These are phyloP conservation scores for Stagonosporopsis chrysanthemi DNA, from an alignment of 2,329 filamentous ascomycete genomes.

Conservation along the genomic window DNA sequence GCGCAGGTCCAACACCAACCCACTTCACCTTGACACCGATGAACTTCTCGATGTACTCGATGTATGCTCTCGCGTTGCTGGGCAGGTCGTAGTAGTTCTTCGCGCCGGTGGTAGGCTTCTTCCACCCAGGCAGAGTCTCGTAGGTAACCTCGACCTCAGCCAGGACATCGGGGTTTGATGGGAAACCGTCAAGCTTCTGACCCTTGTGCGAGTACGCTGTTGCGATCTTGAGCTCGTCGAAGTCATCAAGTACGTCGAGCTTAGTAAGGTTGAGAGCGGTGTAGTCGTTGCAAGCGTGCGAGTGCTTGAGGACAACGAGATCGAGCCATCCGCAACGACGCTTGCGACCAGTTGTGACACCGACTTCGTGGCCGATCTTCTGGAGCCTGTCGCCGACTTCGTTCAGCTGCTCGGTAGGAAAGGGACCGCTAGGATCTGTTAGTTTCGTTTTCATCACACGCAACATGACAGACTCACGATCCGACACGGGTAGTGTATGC, in stretches of 20 bases:
- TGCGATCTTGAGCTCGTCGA: slow-evolving; percentile 77
- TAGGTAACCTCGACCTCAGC: slow-evolving; percentile 70
- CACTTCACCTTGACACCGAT: slow-evolving; percentile 69
- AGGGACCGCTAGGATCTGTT: slow-evolving; percentile 62
- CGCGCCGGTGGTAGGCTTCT: slow-evolving; percentile 66
- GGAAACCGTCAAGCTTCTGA: slow-evolving; percentile 67
- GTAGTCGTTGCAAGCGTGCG: slow-evolving; percentile 71
- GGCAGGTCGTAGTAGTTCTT: slow-evolving; percentile 70
- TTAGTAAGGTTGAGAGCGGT: slow-evolving; percentile 70
- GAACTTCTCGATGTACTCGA: slow-evolving; percentile 72
- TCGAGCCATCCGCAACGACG: slow-evolving; percentile 72
- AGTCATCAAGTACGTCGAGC: slow-evolving; percentile 75
- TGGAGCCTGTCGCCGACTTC: slow-evolving; percentile 65
- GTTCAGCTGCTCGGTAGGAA: slow-evolving; percentile 71
- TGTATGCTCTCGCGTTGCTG: slow-evolving; percentile 68
- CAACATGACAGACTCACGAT: slow-evolving; percentile 34
- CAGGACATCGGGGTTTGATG: slow-evolving; percentile 66
- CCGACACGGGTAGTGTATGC: slow-evolving; percentile 70
- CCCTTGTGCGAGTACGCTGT: slow-evolving; percentile 71
- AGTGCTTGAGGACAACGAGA: slow-evolving; percentile 73
- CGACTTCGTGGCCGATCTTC: slow-evolving; percentile 62
- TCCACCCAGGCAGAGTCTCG: slow-evolving; percentile 74
- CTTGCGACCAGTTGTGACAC: slow-evolving; percentile 65
- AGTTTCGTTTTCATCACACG: slow-evolving; percentile 7
- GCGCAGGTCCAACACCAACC: slow-evolving; percentile 71